Base-by-base conservation (phyloP, 169 alveolate species). In the Plasmodium knowlesi region DNA sequence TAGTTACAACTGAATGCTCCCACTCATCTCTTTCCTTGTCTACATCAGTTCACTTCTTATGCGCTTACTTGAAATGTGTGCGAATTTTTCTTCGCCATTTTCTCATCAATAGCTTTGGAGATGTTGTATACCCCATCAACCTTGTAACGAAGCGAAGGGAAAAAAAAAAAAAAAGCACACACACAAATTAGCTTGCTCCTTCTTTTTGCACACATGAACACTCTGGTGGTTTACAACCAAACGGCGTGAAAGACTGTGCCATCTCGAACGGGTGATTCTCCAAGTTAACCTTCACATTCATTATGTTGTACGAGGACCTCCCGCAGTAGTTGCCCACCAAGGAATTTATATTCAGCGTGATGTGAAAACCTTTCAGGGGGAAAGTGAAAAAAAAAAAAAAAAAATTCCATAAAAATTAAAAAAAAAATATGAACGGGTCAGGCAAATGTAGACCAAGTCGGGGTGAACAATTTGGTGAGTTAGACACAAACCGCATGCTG, bases 101-200 rank as follows among this genome's bases (percentile, higher is more conserved):
- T 86, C 25, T 86, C 81, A 6, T 76, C 93, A 16, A 74, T 22
- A 25, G 74, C 19, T 10, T 37, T 34, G 32, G 84, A 54, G 54
- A 86, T 78, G 43, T 86, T 86, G 80, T 54, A 86, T 12, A 86
- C 85, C 16, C 93, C 93, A 32, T 86, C 93, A 41, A 86, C 85
- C 93, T 85, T 39, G 70, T 0, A 30, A 32, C 46, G 25, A 8
- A 14, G 54, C 32, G 28, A 53, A 70, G 74, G 70, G 16, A 25
- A 41, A 12, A n/a, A 3, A 32, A 80, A 80, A 37, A 46, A 25
- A 30, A 25, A 41, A 19, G 6, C n/a, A n/a, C 19, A 50, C 61
- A 50, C 32, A 28, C 10, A 30, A 19, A 50, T 22, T 25, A 28
- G 9, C 74, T 54, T 25, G 78, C 37, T 28, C 89, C 28, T 54